Evolutionary conservation across 1,139 yeast genomes (phyloP), one percentile per base, ranked within the genome.

Genomic region (Eremothecium gossypii): DNA sequence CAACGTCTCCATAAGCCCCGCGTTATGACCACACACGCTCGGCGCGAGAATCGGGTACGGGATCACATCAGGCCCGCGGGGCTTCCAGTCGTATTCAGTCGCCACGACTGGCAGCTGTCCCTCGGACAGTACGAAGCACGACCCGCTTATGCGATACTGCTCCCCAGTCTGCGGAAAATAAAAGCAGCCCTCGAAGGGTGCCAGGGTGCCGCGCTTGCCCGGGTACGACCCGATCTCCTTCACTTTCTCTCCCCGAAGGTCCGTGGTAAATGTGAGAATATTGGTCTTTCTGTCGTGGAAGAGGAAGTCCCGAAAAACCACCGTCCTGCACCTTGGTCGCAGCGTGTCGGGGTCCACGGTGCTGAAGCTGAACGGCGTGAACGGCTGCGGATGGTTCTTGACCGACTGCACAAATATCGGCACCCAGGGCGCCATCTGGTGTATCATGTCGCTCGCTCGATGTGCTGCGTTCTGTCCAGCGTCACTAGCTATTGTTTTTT

Each of bases 81-180:
- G 26, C 32, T 17, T 36, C 43, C 28, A 32, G 11, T 49, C 51
- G 41, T 56, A 52, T 34, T 48, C 48, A 9, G 41, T 35, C 8
- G 49, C 32, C 11, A 45, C 43, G 9, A 43, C 41, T n/a, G 51
- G 40, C 30, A 46, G 40, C 35, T 46, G 35, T 27, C 44, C 41
- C 37, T 47, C 48, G 9, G 56, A 47, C 27, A 57, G 45, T 9
- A 46, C 46, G 35, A 56, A 53, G 43, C 84, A 84, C 36, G 68
- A 63, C 8, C 95, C 95, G 42, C 79, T 71, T 48, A 85, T 68
- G 52, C 95, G 68, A 57, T 80, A 80, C 64, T 84, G 95, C 55
- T 74, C 79, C 55, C 73, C 73, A 27, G 73, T 61, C 30, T 67
- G 67, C 11, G 70, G 73, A 55, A 83, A 81, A 66, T 83, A 82